Conservation (phyloP, 345 rosid species). For the Eucalyptus cloeziana region DNA sequence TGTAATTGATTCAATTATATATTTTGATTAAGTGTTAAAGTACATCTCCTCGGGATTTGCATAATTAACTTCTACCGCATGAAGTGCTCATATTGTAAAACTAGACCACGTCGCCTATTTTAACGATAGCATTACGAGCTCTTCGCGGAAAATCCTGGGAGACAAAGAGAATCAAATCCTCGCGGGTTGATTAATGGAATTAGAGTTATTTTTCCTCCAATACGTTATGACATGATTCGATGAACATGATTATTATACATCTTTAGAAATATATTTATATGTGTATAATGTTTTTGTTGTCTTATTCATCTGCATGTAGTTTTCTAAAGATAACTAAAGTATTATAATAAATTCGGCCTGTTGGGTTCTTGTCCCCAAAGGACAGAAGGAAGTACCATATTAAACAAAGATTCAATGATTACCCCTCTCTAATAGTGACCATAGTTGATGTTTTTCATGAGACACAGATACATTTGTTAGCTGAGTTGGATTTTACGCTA, state of each 20-base stretch:
- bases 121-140: neutral
- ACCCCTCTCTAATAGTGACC: neutral
- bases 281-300: neutral
- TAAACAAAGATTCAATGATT: neutral
- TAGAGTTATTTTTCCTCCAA: neutral
- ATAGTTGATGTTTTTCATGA: neutral
- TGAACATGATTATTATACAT: no score
- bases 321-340: neutral
- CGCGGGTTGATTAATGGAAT: neutral
- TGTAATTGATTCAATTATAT: neutral
- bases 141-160: neutral
- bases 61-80: neutral
- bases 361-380: neutral
- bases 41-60: neutral
- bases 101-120: neutral
- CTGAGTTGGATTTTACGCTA: neutral
- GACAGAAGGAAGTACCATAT: neutral
- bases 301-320: neutral
- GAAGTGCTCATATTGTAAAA: neutral
- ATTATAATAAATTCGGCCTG: neutral
- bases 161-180: neutral
- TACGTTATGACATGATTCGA: no score
- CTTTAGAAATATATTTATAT: no score
- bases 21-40: neutral
- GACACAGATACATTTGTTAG: neutral